Evolutionary conservation across 345 rosid genomes (phyloP).

Genomic region (Syzygium oleosum): DNA sequence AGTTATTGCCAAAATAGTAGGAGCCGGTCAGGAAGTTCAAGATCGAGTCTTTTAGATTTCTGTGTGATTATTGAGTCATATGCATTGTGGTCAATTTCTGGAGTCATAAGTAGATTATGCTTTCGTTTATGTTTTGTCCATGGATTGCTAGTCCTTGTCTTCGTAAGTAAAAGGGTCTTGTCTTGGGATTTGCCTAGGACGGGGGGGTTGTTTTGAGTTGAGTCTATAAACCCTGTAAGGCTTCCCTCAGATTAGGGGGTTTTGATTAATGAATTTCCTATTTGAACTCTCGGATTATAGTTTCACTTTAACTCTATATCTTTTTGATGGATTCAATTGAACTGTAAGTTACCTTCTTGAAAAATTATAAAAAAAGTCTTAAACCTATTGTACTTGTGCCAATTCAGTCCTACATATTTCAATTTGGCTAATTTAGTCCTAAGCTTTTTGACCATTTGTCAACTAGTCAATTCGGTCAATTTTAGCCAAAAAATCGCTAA

Average conservation of each 20-base stretch:
- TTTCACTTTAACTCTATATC: no score
- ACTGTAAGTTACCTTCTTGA: background rate
- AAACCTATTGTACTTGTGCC: no score
- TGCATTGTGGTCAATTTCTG: background rate
- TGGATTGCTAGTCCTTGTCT: background rate
- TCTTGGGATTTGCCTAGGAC: background rate
- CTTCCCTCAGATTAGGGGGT: background rate
- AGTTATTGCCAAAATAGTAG: background rate
- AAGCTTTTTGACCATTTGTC: no score
- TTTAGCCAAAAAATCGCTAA: no score
- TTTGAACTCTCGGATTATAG: no score
- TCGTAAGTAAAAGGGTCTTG: background rate
- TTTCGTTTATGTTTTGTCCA: background rate
- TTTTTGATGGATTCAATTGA: background rate
- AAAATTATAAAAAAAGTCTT: no score
- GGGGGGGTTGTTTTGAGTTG: background rate
- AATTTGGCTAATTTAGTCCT: no score
- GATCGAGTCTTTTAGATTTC: background rate
- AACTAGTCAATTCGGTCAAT: no score
- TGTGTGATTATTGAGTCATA: background rate
- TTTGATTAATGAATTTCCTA: background rate
- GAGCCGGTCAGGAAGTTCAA: background rate
- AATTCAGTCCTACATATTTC: no score
- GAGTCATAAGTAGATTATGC: background rate
- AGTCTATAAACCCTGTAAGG: background rate